Conservation (phyloP, 78 protist species). For the Dictyostelium discoideum region DNA sequence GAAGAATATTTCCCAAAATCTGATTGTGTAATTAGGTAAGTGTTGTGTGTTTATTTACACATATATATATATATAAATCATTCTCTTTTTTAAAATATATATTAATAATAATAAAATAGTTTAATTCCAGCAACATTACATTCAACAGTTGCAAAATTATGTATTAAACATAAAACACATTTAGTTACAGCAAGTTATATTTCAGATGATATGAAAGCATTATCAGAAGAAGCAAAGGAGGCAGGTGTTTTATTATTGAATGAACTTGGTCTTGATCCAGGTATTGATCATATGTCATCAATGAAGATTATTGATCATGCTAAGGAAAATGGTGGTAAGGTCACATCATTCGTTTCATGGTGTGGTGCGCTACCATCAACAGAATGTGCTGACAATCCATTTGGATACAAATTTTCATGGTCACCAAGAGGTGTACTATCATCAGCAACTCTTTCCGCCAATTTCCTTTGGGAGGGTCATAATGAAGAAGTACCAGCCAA, state of each 20-base stretch:
- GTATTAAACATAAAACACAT: constrained; percentile 68
- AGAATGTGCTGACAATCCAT: constrained; percentile 84
- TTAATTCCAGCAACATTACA: constrained; percentile 90
- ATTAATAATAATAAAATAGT: not conserved
- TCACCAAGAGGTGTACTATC: constrained; percentile 91
- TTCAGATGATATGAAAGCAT: constrained; percentile 71
- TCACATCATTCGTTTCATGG: constrained; percentile 83
- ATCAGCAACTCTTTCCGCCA: constrained; percentile 73
- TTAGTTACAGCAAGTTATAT: constrained; percentile 89
- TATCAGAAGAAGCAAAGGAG: constrained; percentile 65
- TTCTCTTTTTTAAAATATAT: too few species aligned
- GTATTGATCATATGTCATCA: constrained; percentile 91
- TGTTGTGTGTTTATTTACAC: too few species aligned
- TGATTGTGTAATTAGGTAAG: constrained; percentile 31
- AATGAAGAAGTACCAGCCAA: constrained; percentile 64
- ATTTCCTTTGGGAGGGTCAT: constrained; percentile 58
- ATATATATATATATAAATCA: too few species aligned
- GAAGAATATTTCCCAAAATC: constrained; percentile 37
- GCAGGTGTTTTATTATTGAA: constrained; percentile 82
- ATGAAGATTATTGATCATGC: constrained; percentile 78
- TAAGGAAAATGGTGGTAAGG: constrained; percentile 61
- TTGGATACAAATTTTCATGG: constrained; percentile 94
- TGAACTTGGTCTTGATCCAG: constrained; percentile 92
- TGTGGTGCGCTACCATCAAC: constrained; percentile 94
- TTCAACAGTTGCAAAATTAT: constrained; percentile 59